Evolutionary conservation across 805 yeast genomes (phyloP).

Genomic region (Scheffersomyces lignosus): DNA sequence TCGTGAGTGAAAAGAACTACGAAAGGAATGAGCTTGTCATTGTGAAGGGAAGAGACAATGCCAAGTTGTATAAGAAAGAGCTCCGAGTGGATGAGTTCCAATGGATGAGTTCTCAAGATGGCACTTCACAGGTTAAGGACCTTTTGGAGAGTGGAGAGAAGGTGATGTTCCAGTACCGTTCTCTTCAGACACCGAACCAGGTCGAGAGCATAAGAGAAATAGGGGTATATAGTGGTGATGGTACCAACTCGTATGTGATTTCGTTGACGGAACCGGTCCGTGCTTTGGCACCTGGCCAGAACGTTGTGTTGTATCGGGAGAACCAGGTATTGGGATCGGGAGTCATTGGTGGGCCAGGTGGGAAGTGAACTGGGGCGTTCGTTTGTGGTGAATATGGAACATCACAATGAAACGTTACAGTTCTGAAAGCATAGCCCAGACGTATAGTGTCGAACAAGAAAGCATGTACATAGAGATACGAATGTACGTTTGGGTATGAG

Average conservation of each 20-base stretch:
- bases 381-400: too few species aligned
- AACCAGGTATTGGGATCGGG: constrained; percentile 66
- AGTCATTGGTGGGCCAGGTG: constrained; percentile 18
- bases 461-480: too few species aligned
- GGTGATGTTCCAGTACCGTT: constrained; percentile 64
- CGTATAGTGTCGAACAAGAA: too few species aligned
- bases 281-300: constrained; percentile 92
- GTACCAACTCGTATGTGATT: constrained; percentile 25
- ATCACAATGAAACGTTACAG: too few species aligned
- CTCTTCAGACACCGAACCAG: constrained; percentile 61
- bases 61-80: constrained; percentile 48
- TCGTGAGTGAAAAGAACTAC: constrained; percentile 67
- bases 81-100: constrained; percentile 47
- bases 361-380: too few species aligned
- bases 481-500: too few species aligned
- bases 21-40: constrained; percentile 74
- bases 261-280: constrained; percentile 47
- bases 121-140: constrained; percentile 7
- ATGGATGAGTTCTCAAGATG: constrained; percentile 50
- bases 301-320: constrained; percentile 67
- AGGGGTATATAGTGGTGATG: constrained; percentile 14
- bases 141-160: constrained; percentile 6
- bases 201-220: constrained; percentile 22
- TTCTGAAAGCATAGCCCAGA: too few species aligned
- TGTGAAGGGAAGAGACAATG: constrained; percentile 66